phyloP scores from a whole-genome alignment of 805 yeast genomes.

The Hanseniaspora mollemarum region DNA sequence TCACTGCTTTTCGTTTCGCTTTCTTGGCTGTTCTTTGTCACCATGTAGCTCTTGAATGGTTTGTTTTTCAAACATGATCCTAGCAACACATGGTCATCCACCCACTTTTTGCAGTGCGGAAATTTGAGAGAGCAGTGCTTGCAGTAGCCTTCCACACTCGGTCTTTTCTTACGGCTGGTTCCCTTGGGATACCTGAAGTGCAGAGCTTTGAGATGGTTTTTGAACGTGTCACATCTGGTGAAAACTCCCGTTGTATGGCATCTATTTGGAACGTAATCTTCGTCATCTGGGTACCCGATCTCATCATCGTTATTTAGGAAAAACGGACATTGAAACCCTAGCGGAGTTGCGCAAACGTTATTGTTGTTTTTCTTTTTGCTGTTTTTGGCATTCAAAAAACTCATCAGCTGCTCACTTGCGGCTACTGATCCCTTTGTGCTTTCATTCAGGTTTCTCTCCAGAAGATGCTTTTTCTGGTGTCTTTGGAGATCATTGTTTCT shows the following conservation, averaged over 20 bases:
- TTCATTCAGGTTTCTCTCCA: constrained; percentile 34
- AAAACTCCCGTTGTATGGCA: constrained; percentile 82
- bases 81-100: constrained; percentile 46
- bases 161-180: constrained; percentile 66
- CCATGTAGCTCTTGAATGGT: constrained; percentile 10
- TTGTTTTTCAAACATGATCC: constrained; percentile 25
- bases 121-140: constrained; percentile 61
- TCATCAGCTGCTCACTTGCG: constrained; percentile 9
- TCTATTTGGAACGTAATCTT: constrained; percentile 23
- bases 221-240: constrained; percentile 81
- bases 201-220: constrained; percentile 79
- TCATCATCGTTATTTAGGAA: constrained; percentile 6
- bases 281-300: constrained; percentile 1
- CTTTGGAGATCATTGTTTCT: constrained; percentile 77
- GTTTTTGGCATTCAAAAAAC: not conserved
- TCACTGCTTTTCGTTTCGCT: no score
- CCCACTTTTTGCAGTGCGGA: constrained; percentile 67
- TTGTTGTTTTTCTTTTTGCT: constrained; percentile 1
- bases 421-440: constrained; percentile 16
- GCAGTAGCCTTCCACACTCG: constrained; percentile 59
- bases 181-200: constrained; percentile 85
- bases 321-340: constrained; percentile 48
- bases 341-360: constrained; percentile 6
- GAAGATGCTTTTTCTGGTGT: constrained; percentile 77
- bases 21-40: no score